Conservation (phyloP, 768 basidiomycete species). For the Hysterangium stoloniferum region DNA sequence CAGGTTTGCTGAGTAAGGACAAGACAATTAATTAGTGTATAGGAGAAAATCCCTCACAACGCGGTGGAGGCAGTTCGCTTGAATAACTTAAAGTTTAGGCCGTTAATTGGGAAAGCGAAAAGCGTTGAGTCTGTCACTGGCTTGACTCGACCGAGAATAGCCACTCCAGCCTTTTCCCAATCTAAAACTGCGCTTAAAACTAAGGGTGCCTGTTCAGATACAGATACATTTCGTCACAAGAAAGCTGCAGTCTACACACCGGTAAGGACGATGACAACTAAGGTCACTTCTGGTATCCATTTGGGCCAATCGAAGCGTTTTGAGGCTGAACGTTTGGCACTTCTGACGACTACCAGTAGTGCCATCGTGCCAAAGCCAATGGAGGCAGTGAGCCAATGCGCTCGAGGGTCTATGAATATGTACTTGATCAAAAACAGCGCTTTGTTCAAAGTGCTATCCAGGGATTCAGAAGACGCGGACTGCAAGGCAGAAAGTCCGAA, state of each 20-base stretch:
- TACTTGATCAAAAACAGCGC: slow-evolving; percentile 63
- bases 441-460: slow-evolving; percentile 69
- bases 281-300: slow-evolving; percentile 47
- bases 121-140: slow-evolving; percentile 45
- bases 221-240: not conserved
- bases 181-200: slow-evolving; percentile 53
- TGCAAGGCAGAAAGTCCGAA: slow-evolving; percentile 44
- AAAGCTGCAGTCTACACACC: slow-evolving; percentile 36
- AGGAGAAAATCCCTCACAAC: slow-evolving; percentile 45
- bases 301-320: not conserved
- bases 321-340: slow-evolving; percentile 37
- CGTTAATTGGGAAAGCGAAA: slow-evolving; percentile 63
- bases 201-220: slow-evolving; percentile 40
- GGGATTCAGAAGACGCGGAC: slow-evolving; percentile 32
- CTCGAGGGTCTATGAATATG: slow-evolving; percentile 33
- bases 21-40: not conserved
- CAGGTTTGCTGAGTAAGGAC: not conserved
- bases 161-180: slow-evolving; percentile 77
- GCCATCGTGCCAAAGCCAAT: slow-evolving; percentile 68
- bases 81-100: slow-evolving; percentile 53
- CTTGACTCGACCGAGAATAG: slow-evolving; percentile 72
- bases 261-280: slow-evolving; percentile 77
- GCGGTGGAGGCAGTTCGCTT: slow-evolving; percentile 79
- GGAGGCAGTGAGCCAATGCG: slow-evolving; percentile 64
- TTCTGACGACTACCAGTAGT: slow-evolving; percentile 53